Evolutionary conservation across 73 alveolate genomes (phyloP).

Genomic region (Paramecium bursaria): DNA sequence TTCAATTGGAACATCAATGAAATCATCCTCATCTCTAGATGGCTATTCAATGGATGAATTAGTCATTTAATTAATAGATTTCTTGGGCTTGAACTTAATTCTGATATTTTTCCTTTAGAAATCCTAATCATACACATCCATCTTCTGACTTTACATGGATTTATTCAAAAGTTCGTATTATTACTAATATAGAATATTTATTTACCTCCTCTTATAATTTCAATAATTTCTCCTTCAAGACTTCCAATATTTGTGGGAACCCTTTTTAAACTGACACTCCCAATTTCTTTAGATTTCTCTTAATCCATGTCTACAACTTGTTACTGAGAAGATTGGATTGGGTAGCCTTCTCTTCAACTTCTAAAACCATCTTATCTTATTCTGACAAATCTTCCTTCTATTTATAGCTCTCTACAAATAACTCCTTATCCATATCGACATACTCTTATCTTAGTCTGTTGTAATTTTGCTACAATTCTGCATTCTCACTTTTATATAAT

Average conservation of each 20-base stretch:
- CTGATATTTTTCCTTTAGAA: constrained; percentile 22
- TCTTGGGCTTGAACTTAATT: background rate
- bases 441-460: constrained; percentile 46
- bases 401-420: constrained; percentile 15
- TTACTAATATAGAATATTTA: background rate
- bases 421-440: constrained; percentile 53
- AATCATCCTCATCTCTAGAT: constrained; percentile 37
- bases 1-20: constrained; percentile 1
- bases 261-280: constrained; percentile 10
- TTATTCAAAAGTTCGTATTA: constrained; percentile 29
- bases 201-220: background rate
- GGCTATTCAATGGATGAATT: background rate
- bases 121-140: background rate
- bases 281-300: constrained; percentile 15
- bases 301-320: constrained; percentile 29
- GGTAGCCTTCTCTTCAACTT: constrained; percentile 39
- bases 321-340: background rate
- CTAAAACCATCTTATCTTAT: background rate
- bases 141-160: background rate
- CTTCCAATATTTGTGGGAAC: background rate
- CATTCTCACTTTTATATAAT: constrained; percentile 30
- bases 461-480: constrained; percentile 18
- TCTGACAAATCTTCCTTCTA: constrained; percentile 29
- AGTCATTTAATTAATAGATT: background rate
- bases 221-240: constrained; percentile 14